Evolutionary conservation across 2,329 filamentous ascomycete genomes (phyloP).

Genomic region (Cercospora brassicicola): DNA sequence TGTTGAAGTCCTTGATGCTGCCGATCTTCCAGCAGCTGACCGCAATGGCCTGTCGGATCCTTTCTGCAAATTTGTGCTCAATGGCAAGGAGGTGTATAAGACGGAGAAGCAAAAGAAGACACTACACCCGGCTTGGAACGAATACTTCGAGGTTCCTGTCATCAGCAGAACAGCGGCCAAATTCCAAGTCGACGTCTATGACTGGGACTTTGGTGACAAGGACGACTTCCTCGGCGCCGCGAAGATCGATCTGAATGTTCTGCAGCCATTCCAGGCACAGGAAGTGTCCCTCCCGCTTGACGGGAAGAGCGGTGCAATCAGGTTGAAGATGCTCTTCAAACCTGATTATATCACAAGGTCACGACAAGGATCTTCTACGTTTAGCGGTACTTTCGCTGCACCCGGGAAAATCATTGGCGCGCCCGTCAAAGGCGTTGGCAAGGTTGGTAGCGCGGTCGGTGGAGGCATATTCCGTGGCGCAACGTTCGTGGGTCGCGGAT

Average conservation of each 20-base stretch:
- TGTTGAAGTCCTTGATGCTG: constrained; percentile 86
- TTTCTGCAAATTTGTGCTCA: constrained; percentile 91
- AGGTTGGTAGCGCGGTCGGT: constrained; percentile 68
- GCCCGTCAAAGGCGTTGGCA: constrained; percentile 88
- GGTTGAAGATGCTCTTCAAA: constrained; percentile 85
- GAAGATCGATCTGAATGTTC: constrained; percentile 69
- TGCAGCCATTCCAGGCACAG: constrained; percentile 82
- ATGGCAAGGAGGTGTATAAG: constrained; percentile 88
- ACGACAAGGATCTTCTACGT: constrained; percentile 87
- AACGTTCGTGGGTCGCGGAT: constrained; percentile 82
- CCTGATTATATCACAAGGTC: constrained; percentile 85
- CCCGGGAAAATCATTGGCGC: constrained; percentile 90
- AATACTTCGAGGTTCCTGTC: constrained; percentile 83
- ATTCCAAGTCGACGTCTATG: constrained; percentile 80
- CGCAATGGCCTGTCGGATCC: constrained; percentile 96
- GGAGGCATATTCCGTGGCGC: constrained; percentile 85
- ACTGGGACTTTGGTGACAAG: constrained; percentile 96
- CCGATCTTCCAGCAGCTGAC: constrained; percentile 87
- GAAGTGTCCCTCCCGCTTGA: constrained; percentile 75
- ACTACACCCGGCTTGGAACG: constrained; percentile 90
- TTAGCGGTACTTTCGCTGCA: constrained; percentile 82
- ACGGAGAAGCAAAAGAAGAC: constrained; percentile 97
- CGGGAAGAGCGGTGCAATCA: constrained; percentile 82
- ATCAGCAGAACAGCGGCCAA: constrained; percentile 81
- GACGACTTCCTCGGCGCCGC: constrained; percentile 84